These are phyloP conservation scores for Sindora glabra DNA, from an alignment of 306 rosid genomes.

Conservation along the genomic window DNA sequence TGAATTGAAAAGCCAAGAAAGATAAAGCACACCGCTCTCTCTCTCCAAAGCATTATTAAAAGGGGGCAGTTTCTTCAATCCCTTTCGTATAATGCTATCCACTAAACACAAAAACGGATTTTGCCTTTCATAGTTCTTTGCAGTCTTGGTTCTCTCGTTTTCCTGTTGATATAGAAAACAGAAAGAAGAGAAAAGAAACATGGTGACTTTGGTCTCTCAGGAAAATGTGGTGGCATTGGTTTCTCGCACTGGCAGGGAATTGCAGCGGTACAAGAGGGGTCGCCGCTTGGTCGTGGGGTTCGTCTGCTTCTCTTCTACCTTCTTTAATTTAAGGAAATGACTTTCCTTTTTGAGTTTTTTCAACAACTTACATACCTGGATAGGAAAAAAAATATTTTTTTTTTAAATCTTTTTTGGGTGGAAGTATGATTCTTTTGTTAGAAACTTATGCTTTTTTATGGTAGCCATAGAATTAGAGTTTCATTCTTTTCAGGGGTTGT, in stretches of 20 bases:
- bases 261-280: conserved; percentile 80
- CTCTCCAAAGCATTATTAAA: conserved; percentile 3
- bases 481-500: background rate
- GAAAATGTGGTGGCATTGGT: conserved; percentile 65
- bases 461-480: too few relatives aligned
- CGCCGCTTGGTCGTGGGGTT: conserved; percentile 98
- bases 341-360: background rate
- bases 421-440: too few relatives aligned
- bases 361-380: too few relatives aligned
- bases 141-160: background rate
- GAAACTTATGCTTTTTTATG: background rate
- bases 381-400: too few relatives aligned
- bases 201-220: conserved; percentile 62
- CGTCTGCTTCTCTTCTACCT: conserved; percentile 24
- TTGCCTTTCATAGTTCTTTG: background rate
- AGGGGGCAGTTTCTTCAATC: background rate
- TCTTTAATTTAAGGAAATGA: background rate
- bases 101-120: background rate
- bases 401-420: too few relatives aligned
- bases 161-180: background rate
- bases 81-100: conserved; percentile 16
- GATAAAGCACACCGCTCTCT: background rate
- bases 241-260: conserved; percentile 84
- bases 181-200: conserved; percentile 2
- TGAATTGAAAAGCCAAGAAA: too few relatives aligned